Evolutionary conservation across 2,329 filamentous ascomycete species (phyloP).

Genomic region (Botrytis porri): DNA sequence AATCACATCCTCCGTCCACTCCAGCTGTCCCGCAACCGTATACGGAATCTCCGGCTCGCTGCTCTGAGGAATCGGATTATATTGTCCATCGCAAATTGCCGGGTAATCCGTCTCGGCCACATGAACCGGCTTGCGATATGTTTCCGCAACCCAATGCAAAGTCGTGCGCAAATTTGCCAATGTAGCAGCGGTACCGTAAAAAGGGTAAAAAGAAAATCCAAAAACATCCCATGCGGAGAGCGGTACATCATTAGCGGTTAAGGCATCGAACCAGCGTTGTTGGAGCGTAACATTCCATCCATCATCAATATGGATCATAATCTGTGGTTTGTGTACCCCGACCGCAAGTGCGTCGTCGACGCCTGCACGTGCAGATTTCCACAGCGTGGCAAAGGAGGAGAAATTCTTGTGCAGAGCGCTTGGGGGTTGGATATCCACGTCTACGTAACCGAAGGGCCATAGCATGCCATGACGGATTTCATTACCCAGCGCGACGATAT

Average conservation of each 20-base stretch:
- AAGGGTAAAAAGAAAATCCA: slow-evolving; percentile 71
- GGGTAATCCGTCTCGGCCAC: slow-evolving; percentile 73
- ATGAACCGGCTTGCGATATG: slow-evolving; percentile 62
- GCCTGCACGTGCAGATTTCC: slow-evolving; percentile 57
- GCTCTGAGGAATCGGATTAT: slow-evolving; percentile 38
- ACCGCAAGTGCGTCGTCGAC: slow-evolving; percentile 59
- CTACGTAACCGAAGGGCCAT: slow-evolving; percentile 59
- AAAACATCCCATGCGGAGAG: slow-evolving; percentile 65
- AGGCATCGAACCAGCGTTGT: slow-evolving; percentile 60
- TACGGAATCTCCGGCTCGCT: slow-evolving; percentile 54
- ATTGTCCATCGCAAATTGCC: slow-evolving; percentile 56
- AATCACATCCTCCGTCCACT: slow-evolving; percentile 59
- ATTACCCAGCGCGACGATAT: slow-evolving; percentile 69
- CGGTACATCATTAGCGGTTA: slow-evolving; percentile 51
- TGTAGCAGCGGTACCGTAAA: slow-evolving; percentile 60
- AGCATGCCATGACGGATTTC: slow-evolving; percentile 67
- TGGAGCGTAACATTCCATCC: slow-evolving; percentile 68
- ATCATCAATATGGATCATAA: slow-evolving; percentile 73
- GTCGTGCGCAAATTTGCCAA: slow-evolving; percentile 54
- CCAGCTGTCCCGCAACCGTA: slow-evolving; percentile 57
- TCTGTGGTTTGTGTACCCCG: slow-evolving; percentile 52
- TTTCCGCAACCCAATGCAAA: slow-evolving; percentile 55
- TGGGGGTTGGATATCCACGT: slow-evolving; percentile 40
- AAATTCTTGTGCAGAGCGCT: slow-evolving; percentile 42
- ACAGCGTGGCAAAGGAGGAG: slow-evolving; percentile 58